Base-by-base conservation (phyloP, 2,329 filamentous ascomycete species). In the Balansia obtecta region DNA sequence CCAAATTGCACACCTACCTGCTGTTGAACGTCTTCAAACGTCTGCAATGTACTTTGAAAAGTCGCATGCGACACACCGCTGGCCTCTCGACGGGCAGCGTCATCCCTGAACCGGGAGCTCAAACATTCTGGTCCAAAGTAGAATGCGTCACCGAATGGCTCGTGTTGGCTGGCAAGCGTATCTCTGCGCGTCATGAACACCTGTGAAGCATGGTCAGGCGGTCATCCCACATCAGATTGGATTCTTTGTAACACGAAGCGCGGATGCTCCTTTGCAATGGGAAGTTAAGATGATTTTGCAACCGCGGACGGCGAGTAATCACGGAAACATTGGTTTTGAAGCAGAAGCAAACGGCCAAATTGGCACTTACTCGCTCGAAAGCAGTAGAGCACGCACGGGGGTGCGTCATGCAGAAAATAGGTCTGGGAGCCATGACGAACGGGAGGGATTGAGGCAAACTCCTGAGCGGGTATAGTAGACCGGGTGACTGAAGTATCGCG, bases 171-270 rank as follows among this genome's bases (percentile, higher is more conserved):
- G 60, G 84, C 76, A 53, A 97, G 77, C 49, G 76, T 82, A 62
- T 95, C 84, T 59, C 80, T 79, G 58, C 88, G 85, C 60, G 90
- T 95, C 91, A 97, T 96, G 68, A 98, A 97, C 57, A 97, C 90
- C 87, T 93, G 58, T 9, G 2, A 32, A 22, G 12, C 27, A 9
- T 0, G 16, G 18, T 42, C 18, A 42, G 18, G 20, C 18, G 11
- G n/a, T 9, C 18, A 4, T 38, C 16, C 45, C 46, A 37, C 37
- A 27, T 15, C 18, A n/a, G n/a, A 8, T 42, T 8, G 8, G 7
- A n/a, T 37, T 10, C 18, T 32, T 22, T 9, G n/a, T 32, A n/a
- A 33, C 41, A 33, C 46, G 32, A 53, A 53, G 10, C 13, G n/a
- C 3, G n/a, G n/a, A n/a, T n/a, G 16, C 22, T 39, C n/a, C 13